Evolutionary conservation across 371 early-diverging fungal species (phyloP).

Genomic region (Syncephalastrum racemosum): DNA sequence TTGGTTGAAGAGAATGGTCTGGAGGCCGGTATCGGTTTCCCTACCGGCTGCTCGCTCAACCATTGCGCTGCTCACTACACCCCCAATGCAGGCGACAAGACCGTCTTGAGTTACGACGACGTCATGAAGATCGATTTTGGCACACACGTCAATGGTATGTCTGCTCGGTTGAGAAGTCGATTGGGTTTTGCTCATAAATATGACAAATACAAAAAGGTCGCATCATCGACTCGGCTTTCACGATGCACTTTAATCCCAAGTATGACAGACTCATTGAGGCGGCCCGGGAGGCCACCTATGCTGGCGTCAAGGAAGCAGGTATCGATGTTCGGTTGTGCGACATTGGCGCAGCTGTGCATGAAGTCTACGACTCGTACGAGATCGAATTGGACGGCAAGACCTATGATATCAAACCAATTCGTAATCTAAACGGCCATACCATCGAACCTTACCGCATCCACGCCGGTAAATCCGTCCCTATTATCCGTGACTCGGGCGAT

Average conservation of each 20-base stretch:
- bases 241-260: conserved; percentile 93
- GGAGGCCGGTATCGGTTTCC: conserved; percentile 96
- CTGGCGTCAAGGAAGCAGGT: conserved; percentile 94
- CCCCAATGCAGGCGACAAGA: conserved; percentile 96
- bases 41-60: conserved; percentile 98
- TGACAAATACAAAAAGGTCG: conserved; percentile 46
- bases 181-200: background rate
- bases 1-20: conserved; percentile 91
- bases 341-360: conserved; percentile 98
- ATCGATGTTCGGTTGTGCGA: conserved; percentile 97
- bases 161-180: background rate
- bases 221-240: conserved; percentile 99
- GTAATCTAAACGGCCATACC: conserved; percentile 98
- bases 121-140: conserved; percentile 99
- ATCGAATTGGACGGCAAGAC: conserved; percentile 94
- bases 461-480: conserved; percentile 97
- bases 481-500: conserved; percentile 86
- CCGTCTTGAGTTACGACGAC: conserved; percentile 90
- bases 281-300: conserved; percentile 97
- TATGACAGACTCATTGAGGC: conserved; percentile 91
- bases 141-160: conserved; percentile 90
- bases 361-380: conserved; percentile 98
- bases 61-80: conserved; percentile 99
- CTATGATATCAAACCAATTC: conserved; percentile 93
- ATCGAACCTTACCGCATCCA: conserved; percentile 97